These are phyloP conservation scores for Apiotrichum sp. DNA, from an alignment of 1,284 basidiomycete genomes.

Conservation along the genomic window DNA sequence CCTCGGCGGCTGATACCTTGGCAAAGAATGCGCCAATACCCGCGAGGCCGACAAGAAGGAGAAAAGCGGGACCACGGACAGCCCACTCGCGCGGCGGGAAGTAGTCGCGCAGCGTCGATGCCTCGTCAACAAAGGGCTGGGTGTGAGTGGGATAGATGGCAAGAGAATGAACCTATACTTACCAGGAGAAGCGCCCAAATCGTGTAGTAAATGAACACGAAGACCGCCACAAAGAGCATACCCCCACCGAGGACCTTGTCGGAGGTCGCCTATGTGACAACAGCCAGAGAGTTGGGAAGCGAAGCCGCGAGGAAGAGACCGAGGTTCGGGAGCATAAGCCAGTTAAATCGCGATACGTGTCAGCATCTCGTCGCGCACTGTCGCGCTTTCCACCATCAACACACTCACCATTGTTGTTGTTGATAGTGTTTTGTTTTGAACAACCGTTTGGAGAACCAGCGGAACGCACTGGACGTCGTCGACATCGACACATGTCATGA, in stretches of 20 bases:
- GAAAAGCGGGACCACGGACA: constrained; percentile 71
- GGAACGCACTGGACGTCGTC: too few relatives aligned
- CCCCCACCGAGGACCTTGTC: constrained; percentile 72
- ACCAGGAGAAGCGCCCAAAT: constrained; percentile 83
- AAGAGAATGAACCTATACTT: constrained; percentile 29
- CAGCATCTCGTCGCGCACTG: too few relatives aligned
- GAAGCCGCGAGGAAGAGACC: too few relatives aligned
- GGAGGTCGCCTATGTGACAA: constrained; percentile 57
- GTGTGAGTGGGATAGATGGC: background rate
- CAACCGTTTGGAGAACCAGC: too few relatives aligned
- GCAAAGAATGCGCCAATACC: constrained; percentile 74
- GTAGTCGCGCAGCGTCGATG: constrained; percentile 64
- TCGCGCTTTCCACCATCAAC: too few relatives aligned
- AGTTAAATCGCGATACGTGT: too few relatives aligned
- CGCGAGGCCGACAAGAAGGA: constrained; percentile 69
- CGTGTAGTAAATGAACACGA: constrained; percentile 83
- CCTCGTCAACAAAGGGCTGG: constrained; percentile 76
- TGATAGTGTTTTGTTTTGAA: too few relatives aligned
- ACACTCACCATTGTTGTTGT: too few relatives aligned
- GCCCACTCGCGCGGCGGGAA: constrained; percentile 91
- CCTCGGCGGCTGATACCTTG: constrained; percentile 67
- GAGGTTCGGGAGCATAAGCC: too few relatives aligned
- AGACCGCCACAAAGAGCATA: constrained; percentile 69
- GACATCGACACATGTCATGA: too few relatives aligned
- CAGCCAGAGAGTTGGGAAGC: too few relatives aligned